Evolutionary conservation across 768 basidiomycete species (phyloP), one percentile per base, ranked within the genome.

Genomic region (Russula emetica): DNA sequence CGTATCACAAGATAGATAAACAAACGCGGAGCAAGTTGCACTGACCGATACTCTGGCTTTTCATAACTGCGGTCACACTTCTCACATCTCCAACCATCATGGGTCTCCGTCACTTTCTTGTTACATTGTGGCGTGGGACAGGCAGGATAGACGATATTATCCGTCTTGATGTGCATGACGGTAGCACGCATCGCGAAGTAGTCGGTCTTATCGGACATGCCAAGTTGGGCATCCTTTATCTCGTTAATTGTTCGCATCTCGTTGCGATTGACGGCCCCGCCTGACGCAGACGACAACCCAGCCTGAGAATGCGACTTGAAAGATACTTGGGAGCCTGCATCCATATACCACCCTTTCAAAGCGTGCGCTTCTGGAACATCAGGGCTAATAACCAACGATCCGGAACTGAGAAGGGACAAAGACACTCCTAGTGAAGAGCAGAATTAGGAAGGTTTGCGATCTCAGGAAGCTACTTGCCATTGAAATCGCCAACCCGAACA

Each of bases 311-410:
- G 88, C 0, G 92, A 81, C 47, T 87, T 82, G 83, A 94, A 98
- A 1, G 80, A 74, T 45, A 82, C 75, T 2, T 78, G 76, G 1
- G 79, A 73, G 2, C 94, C 96, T 22, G 79, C 74, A 10, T 81
- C 80, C 63, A 95, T 92, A 73, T 85, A 98, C 97, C 97, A 99
- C 45, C 96, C 97, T 53, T 92, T 84, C 49, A 98, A 80, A 2
- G 77, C 71, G 71, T 94, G 92, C 1, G 91, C 90, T 61, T 94
- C 92, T n/a, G 83, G 79, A n/a, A 95, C 89, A 68, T 98, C 92
- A 7, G 96, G 96, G 67, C 94, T 87, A 69, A 91, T 72, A n/a
- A 82, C 77, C 86, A 97, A 88, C 3, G 83, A 85, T 63, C 90
- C 90, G 5, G 86, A 83, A 71, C 85, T 87, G 67, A 85, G 78